Evolutionary conservation across 805 yeast species (phyloP).

Genomic region (Ogataea paraovalis): DNA sequence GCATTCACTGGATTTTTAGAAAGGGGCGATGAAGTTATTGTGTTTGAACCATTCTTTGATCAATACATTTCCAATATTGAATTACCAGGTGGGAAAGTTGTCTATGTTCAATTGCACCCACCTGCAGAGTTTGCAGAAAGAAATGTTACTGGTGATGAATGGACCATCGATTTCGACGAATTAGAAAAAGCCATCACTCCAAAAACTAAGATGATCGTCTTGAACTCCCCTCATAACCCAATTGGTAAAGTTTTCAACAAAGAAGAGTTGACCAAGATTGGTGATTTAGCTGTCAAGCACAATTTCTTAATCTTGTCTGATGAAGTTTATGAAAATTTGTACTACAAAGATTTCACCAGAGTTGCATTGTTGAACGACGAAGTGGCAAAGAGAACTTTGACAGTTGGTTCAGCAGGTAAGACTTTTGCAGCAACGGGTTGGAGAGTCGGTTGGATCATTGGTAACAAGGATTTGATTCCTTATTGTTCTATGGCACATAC

Average conservation of each 20-base stretch:
- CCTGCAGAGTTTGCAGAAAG: slow-evolving; percentile 65
- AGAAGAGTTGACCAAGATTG: slow-evolving; percentile 71
- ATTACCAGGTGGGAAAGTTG: slow-evolving; percentile 88
- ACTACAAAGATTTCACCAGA: slow-evolving; percentile 70
- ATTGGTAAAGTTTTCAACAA: slow-evolving; percentile 83
- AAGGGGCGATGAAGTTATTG: slow-evolving; percentile 92
- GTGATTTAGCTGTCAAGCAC: slow-evolving; percentile 78
- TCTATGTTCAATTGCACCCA: slow-evolving; percentile 80
- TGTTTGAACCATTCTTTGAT: slow-evolving; percentile 95
- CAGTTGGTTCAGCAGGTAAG: slow-evolving; percentile 97
- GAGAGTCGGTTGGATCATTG: slow-evolving; percentile 96
- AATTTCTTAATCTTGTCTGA: slow-evolving; percentile 82
- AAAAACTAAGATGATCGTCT: slow-evolving; percentile 79
- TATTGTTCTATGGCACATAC: slow-evolving; percentile 89
- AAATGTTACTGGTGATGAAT: slow-evolving; percentile 75
- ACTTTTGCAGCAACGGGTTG: slow-evolving; percentile 99
- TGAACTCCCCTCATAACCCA: slow-evolving; percentile 96
- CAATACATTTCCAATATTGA: slow-evolving; percentile 94
- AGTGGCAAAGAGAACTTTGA: slow-evolving; percentile 69
- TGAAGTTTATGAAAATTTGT: slow-evolving; percentile 92
- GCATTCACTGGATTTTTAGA: slow-evolving; percentile 80
- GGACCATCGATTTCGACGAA: slow-evolving; percentile 80
- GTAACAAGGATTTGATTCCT: slow-evolving; percentile 74
- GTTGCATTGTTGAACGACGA: slow-evolving; percentile 82
- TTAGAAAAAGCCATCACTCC: slow-evolving; percentile 66